Base-by-base conservation (phyloP, 225 moss, liverwort and hornwort species). In the Neckera pumila region DNA sequence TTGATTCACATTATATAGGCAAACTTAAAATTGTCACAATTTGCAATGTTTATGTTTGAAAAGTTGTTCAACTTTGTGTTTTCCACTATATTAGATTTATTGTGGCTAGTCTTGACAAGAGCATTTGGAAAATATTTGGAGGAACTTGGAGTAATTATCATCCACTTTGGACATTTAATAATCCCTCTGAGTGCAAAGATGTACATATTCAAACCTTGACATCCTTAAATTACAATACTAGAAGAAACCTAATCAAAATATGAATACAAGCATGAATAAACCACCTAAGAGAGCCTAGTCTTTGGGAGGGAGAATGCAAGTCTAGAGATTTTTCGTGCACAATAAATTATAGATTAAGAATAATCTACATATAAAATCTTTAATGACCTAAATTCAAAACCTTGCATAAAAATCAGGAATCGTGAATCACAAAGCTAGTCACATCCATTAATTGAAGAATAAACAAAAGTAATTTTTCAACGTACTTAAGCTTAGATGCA, bases 151-250 rank as follows among this genome's bases (percentile, higher is more conserved):
- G 11, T 21, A 66, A 66, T 66, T 66, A 36, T 19, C 66, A 67
- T 67, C 12, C 7, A 21, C 7, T n/a, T 6, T n/a, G n/a, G 12
- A 12, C n/a, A n/a, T 7, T 67, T n/a, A 12, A 12, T 0, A n/a
- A 0, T 0, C n/a, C 11, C 21, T 67, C 0, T 11, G 1, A 66
- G 3, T 66, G 11, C 20, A 66, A 19, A 36, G 36, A 19, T 10
- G 11, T 7, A 6, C 2, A 3, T 70, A 8, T 4, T 38, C 9
- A 1, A 65, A 34, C 17, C 36, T 66, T 20, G 7, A 36, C 36
- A 66, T 66, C 11, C 4, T 66, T 18, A 45, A n/a, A n/a, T 17
- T 66, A 20, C 36, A 66, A 20, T 66, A 20, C 19, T 36, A 18
- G 3, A 36, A 3, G 19, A 36, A 66, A 66, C 0, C 20, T 34